Base-by-base conservation (phyloP, 2,329 filamentous ascomycete genomes). In the Hypoxylon sp. region DNA sequence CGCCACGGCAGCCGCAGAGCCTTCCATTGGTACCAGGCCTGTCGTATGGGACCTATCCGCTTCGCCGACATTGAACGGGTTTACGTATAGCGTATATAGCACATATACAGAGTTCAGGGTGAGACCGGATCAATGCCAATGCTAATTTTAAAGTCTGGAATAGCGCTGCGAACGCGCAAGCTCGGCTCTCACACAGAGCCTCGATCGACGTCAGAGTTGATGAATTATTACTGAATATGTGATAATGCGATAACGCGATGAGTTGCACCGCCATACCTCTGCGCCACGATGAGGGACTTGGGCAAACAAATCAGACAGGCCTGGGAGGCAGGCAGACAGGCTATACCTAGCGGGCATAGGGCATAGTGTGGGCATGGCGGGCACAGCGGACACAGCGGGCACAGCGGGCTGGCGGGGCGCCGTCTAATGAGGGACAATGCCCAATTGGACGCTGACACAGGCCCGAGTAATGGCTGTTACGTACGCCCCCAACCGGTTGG, bases 1-100 rank as follows among this genome's bases (percentile, higher is more conserved):
- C 86, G 83, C 85, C 86, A 88, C 62, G 86, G 86, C 3, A 88
- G 74, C 41, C 80, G 81, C 47, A 88, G 75, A 21, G 81, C 73
- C 70, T 88, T 88, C 86, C 86, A 88, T 66, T 76, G 79, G 67
- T 80, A 81, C 85, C 85, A 88, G 55, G 76, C 74, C 60, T 74
- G 76, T 33, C 66, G 60, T 29, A 78, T 48, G 24, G 72, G 70
- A 9, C 74, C 76, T 51, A 79, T 71, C 48, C 69, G 72, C 53
- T 74, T 76, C 43, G 67, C 55, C 42, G 51, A 49, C 57, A 58
- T 64, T 37, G 72, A 70, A 74, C 78, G 5, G n/a, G 13, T 15
- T 24, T 4, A 26, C 41, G 4, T 40, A 13, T 18, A 40, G 20
- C 31, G 10, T 15, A 9, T 40, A 13, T 18, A 40, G 20, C 31